These are phyloP conservation scores for Colletotrichum tamarilloi DNA, from an alignment of 2,329 filamentous ascomycete genomes.

Conservation along the genomic window DNA sequence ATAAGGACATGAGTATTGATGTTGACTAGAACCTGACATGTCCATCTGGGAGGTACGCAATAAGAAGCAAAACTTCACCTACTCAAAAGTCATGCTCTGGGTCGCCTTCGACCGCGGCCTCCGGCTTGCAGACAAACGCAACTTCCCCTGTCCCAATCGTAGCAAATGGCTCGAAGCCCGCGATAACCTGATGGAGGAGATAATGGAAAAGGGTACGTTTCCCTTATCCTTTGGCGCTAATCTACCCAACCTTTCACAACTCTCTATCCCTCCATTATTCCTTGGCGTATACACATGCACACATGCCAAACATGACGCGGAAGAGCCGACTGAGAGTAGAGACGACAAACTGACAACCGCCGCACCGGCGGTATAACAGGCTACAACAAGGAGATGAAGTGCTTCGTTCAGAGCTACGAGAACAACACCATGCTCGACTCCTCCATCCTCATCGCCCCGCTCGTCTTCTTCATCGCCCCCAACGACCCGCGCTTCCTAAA, in stretches of 20 bases:
- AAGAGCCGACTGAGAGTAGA: not conserved
- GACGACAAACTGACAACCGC: not conserved
- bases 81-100: conserved; percentile 88
- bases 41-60: conserved; percentile 87
- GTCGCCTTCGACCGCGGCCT: conserved; percentile 82
- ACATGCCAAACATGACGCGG: no score
- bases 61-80: conserved; percentile 80
- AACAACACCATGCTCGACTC: conserved; percentile 77
- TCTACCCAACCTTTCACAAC: not conserved
- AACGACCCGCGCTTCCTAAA: conserved; percentile 81
- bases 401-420: conserved; percentile 83
- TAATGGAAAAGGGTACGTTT: conserved; percentile 74
- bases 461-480: conserved; percentile 83
- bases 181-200: conserved; percentile 77
- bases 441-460: conserved; percentile 78
- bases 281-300: no score
- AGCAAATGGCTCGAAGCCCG: conserved; percentile 73
- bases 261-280: not conserved
- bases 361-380: conserved; percentile 49
- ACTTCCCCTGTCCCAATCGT: conserved; percentile 79
- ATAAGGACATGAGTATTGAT: conserved; percentile 22
- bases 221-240: not conserved
- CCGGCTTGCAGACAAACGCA: conserved; percentile 79
- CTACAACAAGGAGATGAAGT: conserved; percentile 76
- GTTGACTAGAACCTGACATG: conserved; percentile 72